A percentile compares a stretch with the other conserved stretches of the same genome.
phyloP scores from a whole-genome alignment of 2,329 filamentous ascomycete species.

The Monilinia fructigena region DNA sequence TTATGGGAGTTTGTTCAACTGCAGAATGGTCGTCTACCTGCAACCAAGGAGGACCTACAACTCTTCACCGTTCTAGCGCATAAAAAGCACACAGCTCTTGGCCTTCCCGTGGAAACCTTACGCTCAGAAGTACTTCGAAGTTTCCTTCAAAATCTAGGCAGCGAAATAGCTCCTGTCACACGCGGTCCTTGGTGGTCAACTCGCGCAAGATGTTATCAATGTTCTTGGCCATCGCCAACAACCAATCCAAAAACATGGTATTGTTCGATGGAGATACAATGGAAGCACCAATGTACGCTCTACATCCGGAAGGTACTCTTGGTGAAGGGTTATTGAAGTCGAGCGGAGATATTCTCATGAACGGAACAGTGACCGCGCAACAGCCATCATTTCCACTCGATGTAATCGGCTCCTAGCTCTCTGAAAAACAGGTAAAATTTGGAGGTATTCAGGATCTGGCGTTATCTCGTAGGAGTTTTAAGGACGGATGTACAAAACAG shows the following conservation, averaged over 20 bases:
- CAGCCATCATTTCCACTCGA: constrained; percentile 30
- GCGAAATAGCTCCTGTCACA: constrained; percentile 83
- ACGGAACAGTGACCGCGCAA: constrained; percentile 24
- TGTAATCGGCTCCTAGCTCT: constrained; percentile 29
- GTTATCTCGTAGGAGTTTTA: constrained; percentile 23
- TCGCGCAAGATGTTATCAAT: constrained; percentile 97
- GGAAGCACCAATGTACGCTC: constrained; percentile 74
- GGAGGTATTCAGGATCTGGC: constrained; percentile 13
- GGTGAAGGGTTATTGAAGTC: constrained; percentile 46
- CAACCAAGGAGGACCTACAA: constrained; percentile 63
- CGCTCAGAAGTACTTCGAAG: constrained; percentile 71
- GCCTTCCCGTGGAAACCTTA: constrained; percentile 65
- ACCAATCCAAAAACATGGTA: constrained; percentile 89
- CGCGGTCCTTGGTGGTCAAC: constrained; percentile 82
- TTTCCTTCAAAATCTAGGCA: constrained; percentile 83
- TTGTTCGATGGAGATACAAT: constrained; percentile 85
- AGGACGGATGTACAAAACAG: constrained; percentile 19
- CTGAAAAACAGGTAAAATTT: background rate
- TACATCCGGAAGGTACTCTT: constrained; percentile 67
- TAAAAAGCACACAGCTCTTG: constrained; percentile 73
- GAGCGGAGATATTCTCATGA: constrained; percentile 20
- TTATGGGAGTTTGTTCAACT: constrained; percentile 81
- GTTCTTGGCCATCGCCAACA: constrained; percentile 88
- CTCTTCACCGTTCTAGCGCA: constrained; percentile 76
- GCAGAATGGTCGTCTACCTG: constrained; percentile 55